These are phyloP conservation scores for Amborella trichopoda DNA, from an alignment of 164 flowering plant genomes.

Conservation along the genomic window DNA sequence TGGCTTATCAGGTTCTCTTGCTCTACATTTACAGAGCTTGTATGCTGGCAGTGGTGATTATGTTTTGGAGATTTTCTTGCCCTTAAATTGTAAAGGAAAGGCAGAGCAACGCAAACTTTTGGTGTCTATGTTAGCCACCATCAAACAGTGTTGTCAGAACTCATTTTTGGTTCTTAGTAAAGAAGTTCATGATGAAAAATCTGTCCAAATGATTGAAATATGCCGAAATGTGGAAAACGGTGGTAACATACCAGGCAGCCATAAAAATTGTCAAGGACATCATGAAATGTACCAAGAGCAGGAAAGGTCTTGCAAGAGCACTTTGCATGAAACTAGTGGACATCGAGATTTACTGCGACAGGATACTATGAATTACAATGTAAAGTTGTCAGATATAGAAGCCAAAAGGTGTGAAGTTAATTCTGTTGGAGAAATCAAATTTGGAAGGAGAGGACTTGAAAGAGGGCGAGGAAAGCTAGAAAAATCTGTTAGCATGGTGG, in stretches of 20 bases:
- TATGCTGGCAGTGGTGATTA: background rate
- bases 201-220: background rate
- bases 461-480: background rate
- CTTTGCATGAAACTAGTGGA: background rate
- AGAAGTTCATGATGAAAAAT: background rate
- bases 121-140: background rate
- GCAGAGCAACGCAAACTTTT: background rate
- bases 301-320: no score
- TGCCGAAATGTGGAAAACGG: background rate
- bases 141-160: background rate
- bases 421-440: background rate
- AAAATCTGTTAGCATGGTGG: background rate
- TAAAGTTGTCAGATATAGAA: background rate
- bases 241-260: background rate
- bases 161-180: background rate
- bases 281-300: background rate
- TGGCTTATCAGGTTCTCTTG: background rate
- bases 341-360: background rate
- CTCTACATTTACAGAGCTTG: constrained; percentile 1
- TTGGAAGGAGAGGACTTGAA: background rate
- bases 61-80: background rate
- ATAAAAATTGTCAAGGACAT: background rate
- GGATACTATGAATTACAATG: background rate
- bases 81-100: background rate
- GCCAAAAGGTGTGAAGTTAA: background rate